phyloP scores from a whole-genome alignment of 345 rosid species.

The Carallia brachiata region DNA sequence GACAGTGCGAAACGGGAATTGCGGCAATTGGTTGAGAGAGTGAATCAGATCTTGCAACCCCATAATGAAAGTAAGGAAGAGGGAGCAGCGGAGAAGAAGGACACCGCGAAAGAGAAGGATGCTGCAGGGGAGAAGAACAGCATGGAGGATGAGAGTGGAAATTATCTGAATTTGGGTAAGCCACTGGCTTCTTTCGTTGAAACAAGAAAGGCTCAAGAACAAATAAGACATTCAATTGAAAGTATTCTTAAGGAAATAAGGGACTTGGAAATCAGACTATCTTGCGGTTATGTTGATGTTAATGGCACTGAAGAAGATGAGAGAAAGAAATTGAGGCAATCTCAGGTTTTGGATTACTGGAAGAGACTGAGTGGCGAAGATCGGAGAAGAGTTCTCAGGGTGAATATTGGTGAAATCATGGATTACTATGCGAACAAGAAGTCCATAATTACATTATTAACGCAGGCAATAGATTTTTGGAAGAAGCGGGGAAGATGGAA shows the following conservation, averaged over 20 bases:
- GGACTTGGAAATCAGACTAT: too few relatives aligned
- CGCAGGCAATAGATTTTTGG: not conserved
- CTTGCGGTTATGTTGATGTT: too few relatives aligned
- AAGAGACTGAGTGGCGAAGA: not conserved
- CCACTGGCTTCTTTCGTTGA: too few relatives aligned
- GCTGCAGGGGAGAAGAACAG: too few relatives aligned
- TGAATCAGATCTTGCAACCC: too few relatives aligned
- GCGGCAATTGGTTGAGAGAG: not conserved
- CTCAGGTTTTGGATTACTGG: not conserved
- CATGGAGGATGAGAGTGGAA: too few relatives aligned
- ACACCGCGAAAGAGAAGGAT: too few relatives aligned
- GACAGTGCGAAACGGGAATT: not conserved
- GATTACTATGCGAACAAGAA: not conserved
- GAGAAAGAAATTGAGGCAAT: not conserved
- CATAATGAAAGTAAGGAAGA: not conserved
- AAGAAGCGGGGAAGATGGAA: slow-evolving; percentile 1
- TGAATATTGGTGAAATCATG: not conserved
- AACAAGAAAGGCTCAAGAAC: too few relatives aligned
- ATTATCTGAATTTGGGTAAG: too few relatives aligned
- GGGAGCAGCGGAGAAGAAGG: not conserved
- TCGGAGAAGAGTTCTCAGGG: not conserved
- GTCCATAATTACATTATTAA: not conserved
- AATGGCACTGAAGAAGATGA: too few relatives aligned
- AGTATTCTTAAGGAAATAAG: too few relatives aligned
- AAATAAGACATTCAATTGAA: too few relatives aligned